These are phyloP conservation scores for Pochonia chlamydosporia DNA, from an alignment of 2,329 filamentous ascomycete species.

Conservation along the genomic window DNA sequence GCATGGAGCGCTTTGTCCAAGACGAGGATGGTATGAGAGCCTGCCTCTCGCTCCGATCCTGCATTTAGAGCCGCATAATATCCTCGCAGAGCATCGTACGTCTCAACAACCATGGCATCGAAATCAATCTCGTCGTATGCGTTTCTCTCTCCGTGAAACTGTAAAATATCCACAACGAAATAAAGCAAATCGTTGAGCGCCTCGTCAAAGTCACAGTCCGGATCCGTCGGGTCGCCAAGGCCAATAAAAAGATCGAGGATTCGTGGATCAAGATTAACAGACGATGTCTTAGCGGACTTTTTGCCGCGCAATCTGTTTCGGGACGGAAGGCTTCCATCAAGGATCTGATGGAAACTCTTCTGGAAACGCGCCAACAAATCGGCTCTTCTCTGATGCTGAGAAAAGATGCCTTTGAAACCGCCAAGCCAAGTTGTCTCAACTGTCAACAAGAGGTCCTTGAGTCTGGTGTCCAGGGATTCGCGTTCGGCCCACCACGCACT, in stretches of 20 bases:
- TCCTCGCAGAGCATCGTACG: slow-evolving; percentile 72
- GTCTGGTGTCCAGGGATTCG: slow-evolving; percentile 68
- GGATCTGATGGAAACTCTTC: slow-evolving; percentile 67
- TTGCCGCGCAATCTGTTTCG: slow-evolving; percentile 57
- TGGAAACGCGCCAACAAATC: slow-evolving; percentile 70
- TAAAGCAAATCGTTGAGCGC: slow-evolving; percentile 88
- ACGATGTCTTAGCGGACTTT: slow-evolving; percentile 37
- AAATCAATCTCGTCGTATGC: slow-evolving; percentile 98
- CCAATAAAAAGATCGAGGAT: slow-evolving; percentile 87
- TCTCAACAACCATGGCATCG: slow-evolving; percentile 83
- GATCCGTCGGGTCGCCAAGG: slow-evolving; percentile 65
- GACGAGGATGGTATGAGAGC: slow-evolving; percentile 75
- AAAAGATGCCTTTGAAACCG: slow-evolving; percentile 92
- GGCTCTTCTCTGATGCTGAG: slow-evolving; percentile 58
- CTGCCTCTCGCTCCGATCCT: slow-evolving; percentile 33
- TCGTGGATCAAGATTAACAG: slow-evolving; percentile 46
- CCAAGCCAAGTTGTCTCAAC: slow-evolving; percentile 94
- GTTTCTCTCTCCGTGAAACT: slow-evolving; percentile 93
- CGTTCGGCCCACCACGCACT: slow-evolving; percentile 86
- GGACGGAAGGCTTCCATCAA: slow-evolving; percentile 83
- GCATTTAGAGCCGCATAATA: slow-evolving; percentile 58
- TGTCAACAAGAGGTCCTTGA: slow-evolving; percentile 73
- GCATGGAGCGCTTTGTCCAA: slow-evolving; percentile 85
- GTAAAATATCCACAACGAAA: slow-evolving; percentile 92
- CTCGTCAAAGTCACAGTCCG: slow-evolving; percentile 74